Conservation (phyloP, 306 rosid species). For the Lathyrus sativus region DNA sequence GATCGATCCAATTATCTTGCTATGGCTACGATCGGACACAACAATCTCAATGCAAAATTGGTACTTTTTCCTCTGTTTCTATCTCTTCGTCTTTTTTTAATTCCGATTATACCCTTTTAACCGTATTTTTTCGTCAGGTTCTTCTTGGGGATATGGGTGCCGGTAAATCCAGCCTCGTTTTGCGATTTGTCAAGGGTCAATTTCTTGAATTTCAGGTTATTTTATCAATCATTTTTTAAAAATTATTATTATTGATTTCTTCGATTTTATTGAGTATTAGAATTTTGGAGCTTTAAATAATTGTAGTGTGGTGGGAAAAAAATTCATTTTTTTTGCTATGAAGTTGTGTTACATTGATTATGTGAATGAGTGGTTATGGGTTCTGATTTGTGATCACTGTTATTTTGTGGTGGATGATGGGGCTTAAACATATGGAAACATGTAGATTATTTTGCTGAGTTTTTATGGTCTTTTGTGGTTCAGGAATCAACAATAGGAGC, state of each 20-base stretch:
- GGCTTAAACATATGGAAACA: neutral
- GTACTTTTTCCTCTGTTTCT: conserved; percentile 33
- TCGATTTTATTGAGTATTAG: conserved; percentile 30
- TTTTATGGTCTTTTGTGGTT: conserved; percentile 33
- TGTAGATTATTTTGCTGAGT: conserved; percentile 27
- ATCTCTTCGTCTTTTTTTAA: conserved; percentile 17
- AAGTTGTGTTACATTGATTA: neutral
- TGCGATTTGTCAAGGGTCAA: conserved; percentile 68
- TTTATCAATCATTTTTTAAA: neutral
- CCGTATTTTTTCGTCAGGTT: conserved; percentile 45
- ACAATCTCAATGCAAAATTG: conserved; percentile 66
- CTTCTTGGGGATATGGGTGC: conserved; percentile 72
- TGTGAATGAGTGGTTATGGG: conserved; percentile 21
- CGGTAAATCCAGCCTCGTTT: conserved; percentile 66
- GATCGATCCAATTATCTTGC: conserved; percentile 45
- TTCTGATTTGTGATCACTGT: conserved; percentile 30
- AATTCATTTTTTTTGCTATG: conserved; percentile 2
- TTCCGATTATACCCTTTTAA: conserved; percentile 31
- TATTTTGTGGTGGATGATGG: conserved; percentile 29
- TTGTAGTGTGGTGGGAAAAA: conserved; percentile 7
- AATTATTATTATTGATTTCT: neutral
- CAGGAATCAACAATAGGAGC: conserved; percentile 74
- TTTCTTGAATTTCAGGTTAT: conserved; percentile 63
- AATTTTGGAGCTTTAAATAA: conserved; percentile 10
- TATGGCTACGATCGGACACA: conserved; percentile 66